Evolutionary conservation across 345 rosid genomes (phyloP).

Genomic region (Euphorbia tirucalli): DNA sequence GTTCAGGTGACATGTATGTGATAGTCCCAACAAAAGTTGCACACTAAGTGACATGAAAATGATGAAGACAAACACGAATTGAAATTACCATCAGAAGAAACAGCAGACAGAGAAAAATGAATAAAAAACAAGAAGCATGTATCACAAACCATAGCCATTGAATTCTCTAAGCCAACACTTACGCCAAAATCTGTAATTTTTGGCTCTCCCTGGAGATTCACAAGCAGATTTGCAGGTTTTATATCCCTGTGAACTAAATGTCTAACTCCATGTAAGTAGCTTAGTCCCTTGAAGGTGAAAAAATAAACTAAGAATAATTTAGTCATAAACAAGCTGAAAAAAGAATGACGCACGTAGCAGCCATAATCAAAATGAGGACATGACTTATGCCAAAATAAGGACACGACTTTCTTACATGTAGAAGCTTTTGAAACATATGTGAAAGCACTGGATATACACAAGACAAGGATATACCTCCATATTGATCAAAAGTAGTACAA

Average conservation of each 20-base stretch:
- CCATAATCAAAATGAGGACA: neutral
- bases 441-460: slow-evolving; percentile 92
- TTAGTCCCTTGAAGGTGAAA: slow-evolving; percentile 57
- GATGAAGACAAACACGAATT: slow-evolving; percentile 23
- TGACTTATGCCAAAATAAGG: too few species aligned
- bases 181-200: slow-evolving; percentile 97
- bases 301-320: neutral
- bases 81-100: slow-evolving; percentile 22
- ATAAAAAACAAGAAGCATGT: slow-evolving; percentile 11
- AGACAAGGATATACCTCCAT: too few species aligned
- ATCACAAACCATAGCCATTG: slow-evolving; percentile 85
- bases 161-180: slow-evolving; percentile 94
- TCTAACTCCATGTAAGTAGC: slow-evolving; percentile 85
- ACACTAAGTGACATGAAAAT: too few species aligned
- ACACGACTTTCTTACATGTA: slow-evolving; percentile 62
- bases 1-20: slow-evolving; percentile 97
- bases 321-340: slow-evolving; percentile 15
- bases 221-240: slow-evolving; percentile 93
- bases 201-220: slow-evolving; percentile 91
- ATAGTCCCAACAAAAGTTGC: slow-evolving; percentile 98
- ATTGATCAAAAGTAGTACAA: too few species aligned
- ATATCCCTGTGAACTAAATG: slow-evolving; percentile 97
- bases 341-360: slow-evolving; percentile 11
- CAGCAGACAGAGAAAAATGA: neutral
- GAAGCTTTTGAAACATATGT: slow-evolving; percentile 77